Base-by-base conservation (phyloP, 306 rosid species). In the Prunus padus region DNA sequence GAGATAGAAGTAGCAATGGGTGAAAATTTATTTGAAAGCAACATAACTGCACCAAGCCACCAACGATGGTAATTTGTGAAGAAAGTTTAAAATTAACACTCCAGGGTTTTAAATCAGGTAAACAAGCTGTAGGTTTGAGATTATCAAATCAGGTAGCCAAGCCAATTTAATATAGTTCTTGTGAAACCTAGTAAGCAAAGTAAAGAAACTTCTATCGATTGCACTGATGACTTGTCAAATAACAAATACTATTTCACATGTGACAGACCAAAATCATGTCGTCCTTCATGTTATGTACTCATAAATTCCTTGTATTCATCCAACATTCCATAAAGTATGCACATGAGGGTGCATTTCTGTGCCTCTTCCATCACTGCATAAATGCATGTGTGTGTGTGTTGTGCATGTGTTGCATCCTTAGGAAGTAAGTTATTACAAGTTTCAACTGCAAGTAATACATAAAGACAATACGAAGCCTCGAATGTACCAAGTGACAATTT, bases 1-100 rank as follows among this genome's bases (percentile, higher is more conserved):
- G 72, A 79, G 62, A 77, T 22, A 62, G 67, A 46, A 79, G 62
- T 75, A 77, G 62, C 65, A 83, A 56, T 23, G 70, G 67, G 55
- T 55, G 65, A 71, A 55, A 37, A 25, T 15, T 72, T 20, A 14
- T 37, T 72, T 55, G 56, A 22, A 40, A 11, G 45, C 30, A 56
- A 40, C 11, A 71, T 22, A 4, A 33, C 4, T 71, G 12, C 0
- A 1, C 37, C 65, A 33, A 71, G 61, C 49, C 46, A 71, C 15
- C 44, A 37, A 55, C 2, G 5, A 31, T 9, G 18, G 65, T 55
- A 64, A 37, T 37, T 40, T 66, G 50, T 18, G 11, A 40, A 44
- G 31, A 16, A 71, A 8, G 26, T 12, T 33, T n/a, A n/a, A 54
- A 71, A n/a, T 54, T 20, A 4, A 71, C 31, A 51, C 45, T 51